A percentile compares a stretch with the other conserved stretches of the same genome.
Evolutionary conservation across 2,329 filamentous ascomycete species (phyloP).

Genomic region (Arthrobotrys musiformis): DNA sequence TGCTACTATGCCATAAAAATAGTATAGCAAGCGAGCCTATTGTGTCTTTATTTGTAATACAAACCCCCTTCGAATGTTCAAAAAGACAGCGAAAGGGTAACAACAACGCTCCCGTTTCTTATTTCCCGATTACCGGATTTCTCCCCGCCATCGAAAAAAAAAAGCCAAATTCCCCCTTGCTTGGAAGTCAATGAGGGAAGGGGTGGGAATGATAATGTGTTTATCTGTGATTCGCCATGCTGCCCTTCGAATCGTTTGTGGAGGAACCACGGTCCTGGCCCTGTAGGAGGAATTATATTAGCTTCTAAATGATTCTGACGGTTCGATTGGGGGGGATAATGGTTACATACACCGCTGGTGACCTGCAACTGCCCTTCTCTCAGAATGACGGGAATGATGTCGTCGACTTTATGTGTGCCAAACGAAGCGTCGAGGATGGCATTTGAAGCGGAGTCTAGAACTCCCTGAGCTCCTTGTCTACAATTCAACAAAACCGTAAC

Average conservation of each 20-base stretch:
- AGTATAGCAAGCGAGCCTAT: slow-evolving; percentile 4
- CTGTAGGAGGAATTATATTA: slow-evolving; percentile 4
- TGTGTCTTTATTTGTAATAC: slow-evolving; percentile 2
- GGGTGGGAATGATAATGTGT: neutral
- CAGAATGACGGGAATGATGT: slow-evolving; percentile 42
- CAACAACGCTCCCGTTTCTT: neutral
- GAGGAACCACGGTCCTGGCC: slow-evolving; percentile 17
- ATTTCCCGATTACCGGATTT: neutral
- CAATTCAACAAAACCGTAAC: neutral
- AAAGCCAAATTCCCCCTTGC: neutral
- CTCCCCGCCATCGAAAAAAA: neutral
- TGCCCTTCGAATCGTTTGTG: slow-evolving; percentile 49
- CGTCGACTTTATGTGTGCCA: slow-evolving; percentile 30
- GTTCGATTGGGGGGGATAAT: neutral
- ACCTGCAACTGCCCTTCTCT: slow-evolving; percentile 31
- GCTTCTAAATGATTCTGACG: neutral
- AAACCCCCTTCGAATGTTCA: neutral
- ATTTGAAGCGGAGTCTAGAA: slow-evolving; percentile 45
- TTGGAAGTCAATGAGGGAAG: neutral
- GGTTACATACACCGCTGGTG: slow-evolving; percentile 16
- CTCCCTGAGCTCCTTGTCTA: slow-evolving; percentile 49
- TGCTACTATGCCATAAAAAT: neutral
- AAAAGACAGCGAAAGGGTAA: neutral
- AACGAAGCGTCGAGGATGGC: slow-evolving; percentile 34
- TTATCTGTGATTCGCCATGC: slow-evolving; percentile 49